Evolutionary conservation across 441 rosid species (phyloP).

Genomic region (Populus hybrid): DNA sequence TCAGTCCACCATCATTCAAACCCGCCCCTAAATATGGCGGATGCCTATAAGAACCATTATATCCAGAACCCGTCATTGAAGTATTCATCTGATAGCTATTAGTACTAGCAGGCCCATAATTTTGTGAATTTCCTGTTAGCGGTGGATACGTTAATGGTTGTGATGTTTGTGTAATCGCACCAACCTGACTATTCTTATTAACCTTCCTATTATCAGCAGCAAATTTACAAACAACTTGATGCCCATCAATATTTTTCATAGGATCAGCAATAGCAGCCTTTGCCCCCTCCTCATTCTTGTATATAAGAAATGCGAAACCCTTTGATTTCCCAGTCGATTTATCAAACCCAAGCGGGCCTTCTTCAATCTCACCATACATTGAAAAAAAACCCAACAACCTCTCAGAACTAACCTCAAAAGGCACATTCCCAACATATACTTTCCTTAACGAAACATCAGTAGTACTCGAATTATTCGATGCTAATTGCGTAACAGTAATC

Average conservation of each 20-base stretch:
- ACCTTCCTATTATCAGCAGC: constrained; percentile 78
- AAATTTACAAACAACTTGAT: constrained; percentile 65
- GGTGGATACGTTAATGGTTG: constrained; percentile 6
- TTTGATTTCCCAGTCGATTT: constrained; percentile 76
- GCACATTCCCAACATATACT: constrained; percentile 83
- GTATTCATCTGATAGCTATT: constrained; percentile 36
- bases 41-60: constrained; percentile 43
- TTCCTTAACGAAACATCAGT: constrained; percentile 55
- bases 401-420: constrained; percentile 70
- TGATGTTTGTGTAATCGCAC: constrained; percentile 23
- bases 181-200: constrained; percentile 35
- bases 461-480: constrained; percentile 56
- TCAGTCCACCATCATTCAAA: constrained; percentile 43
- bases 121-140: constrained; percentile 37
- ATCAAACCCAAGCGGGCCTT: constrained; percentile 93
- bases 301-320: constrained; percentile 83
- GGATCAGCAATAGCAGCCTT: constrained; percentile 82
- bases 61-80: constrained; percentile 34
- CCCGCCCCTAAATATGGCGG: constrained; percentile 35
- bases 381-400: constrained; percentile 62
- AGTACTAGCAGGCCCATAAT: constrained; percentile 37
- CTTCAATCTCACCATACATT: constrained; percentile 81
- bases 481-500: constrained; percentile 86
- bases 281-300: constrained; percentile 79
- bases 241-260: constrained; percentile 68